Evolutionary conservation across 768 basidiomycete genomes (phyloP), one percentile per base, ranked within the genome.

Genomic region (Clitopilus hobsonii): DNA sequence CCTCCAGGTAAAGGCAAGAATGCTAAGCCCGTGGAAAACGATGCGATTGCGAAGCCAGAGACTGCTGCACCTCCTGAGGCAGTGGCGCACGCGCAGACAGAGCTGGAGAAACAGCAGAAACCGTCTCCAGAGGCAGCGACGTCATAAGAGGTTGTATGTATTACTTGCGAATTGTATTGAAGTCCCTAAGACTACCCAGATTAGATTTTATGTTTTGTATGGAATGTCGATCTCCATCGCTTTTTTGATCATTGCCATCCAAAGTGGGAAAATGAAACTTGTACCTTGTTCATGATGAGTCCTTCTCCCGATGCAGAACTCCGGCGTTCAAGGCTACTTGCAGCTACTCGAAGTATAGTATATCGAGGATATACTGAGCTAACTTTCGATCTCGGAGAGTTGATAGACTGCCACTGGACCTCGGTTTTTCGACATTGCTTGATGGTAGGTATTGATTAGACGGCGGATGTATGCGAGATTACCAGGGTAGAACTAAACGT

Each of bases 1-100:
- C 90, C 89, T 1, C 88, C 88, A 0, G 89, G 88, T 1, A 91
- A 85, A 60, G 89, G 87, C 38, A 89, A 78, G 69, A 84, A 83
- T 49, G 74, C 65, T 10, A 68, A 67, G 29, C 60, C 68, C 2
- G 57, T 49, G 2, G 26, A 29, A 1, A 36, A 18, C 25, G 48
- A 52, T 23, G 29, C 45, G 36, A 38, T 48, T 5, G 25, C 55
- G 24, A 45, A 20, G 47, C 52, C 25, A 1, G 49, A 48, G 2
- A 32, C 38, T 28, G 56, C 51, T 8, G 58, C 56, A 6, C n/a
- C 26, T 36, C 27, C 41, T 8, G 38, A 50, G 50, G 62, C 55
- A 16, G 56, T 59, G 14, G 56, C 41, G 22, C 41, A 45, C 22
- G n/a, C 41, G 3, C 41, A 45, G 41, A 20, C 41, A 18, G 41